These are phyloP conservation scores for Zelonia costaricensis DNA, from an alignment of 208 protist species.

Conservation along the genomic window DNA sequence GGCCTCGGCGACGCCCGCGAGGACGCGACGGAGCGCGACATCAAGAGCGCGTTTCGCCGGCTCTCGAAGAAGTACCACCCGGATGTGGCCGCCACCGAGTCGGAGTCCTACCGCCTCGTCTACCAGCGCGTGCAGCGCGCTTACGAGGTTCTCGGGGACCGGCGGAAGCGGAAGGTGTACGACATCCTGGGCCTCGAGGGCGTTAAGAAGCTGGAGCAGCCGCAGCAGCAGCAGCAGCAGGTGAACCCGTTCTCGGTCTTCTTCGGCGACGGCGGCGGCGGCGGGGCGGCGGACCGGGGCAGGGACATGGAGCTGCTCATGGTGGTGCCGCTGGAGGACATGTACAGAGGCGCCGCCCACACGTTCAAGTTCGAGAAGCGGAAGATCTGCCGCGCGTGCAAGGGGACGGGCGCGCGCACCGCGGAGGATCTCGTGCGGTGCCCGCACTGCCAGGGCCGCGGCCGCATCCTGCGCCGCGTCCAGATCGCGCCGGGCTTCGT, in stretches of 20 bases:
- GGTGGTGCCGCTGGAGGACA: constrained; percentile 79
- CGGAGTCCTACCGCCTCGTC: constrained; percentile 52
- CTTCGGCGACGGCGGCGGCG: constrained; percentile 36
- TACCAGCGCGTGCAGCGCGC: constrained; percentile 86
- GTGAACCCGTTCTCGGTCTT: constrained; percentile 36
- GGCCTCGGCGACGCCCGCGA: constrained; percentile 55
- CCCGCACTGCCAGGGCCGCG: constrained; percentile 64
- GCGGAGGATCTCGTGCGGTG: constrained; percentile 44
- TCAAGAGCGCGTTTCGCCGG: constrained; percentile 74
- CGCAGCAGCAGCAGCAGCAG: constrained; percentile 32
- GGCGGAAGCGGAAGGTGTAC: constrained; percentile 91
- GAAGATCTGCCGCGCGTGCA: constrained; percentile 85
- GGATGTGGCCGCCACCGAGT: constrained; percentile 54
- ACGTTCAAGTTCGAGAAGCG: constrained; percentile 82
- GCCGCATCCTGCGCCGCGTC: constrained; percentile 60
- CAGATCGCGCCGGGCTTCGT: constrained; percentile 79
- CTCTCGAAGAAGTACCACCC: constrained; percentile 86
- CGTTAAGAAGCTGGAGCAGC: constrained; percentile 69
- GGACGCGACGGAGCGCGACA: constrained; percentile 77
- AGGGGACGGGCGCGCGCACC: constrained; percentile 56
- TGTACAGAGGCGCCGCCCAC: constrained; percentile 92
- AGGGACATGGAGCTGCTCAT: constrained; percentile 46
- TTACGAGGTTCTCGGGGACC: constrained; percentile 91
- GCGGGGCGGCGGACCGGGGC: constrained; percentile 46
- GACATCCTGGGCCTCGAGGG: constrained; percentile 91